Evolutionary conservation across 2,329 filamentous ascomycete species (phyloP), one percentile per base, ranked within the genome.

Genomic region (Echinosphaeria canescens): DNA sequence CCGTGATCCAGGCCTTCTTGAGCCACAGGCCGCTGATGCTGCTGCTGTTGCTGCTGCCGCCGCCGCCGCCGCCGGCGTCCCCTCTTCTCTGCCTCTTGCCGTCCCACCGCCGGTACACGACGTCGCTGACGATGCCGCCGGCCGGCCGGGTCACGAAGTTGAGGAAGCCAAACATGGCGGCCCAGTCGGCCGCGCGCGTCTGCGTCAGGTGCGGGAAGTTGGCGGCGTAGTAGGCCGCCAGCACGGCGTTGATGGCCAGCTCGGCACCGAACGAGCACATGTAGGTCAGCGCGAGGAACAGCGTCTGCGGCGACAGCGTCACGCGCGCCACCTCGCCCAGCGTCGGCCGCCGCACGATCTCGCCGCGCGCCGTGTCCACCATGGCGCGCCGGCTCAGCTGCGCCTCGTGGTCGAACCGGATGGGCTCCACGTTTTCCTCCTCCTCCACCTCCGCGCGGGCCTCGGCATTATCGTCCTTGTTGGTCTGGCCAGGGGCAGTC

Each of bases 91-190:
- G n/a, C n/a, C n/a, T n/a, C 15, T 23, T 30, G 9, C 37, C 35
- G 26, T 39, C 42, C 17, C 31, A 30, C n/a, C n/a, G n/a, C 31
- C 44, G 48, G 46, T 62, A 65, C 5, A 65, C 41, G 2, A 53
- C 17, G 37, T 70, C 66, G 7, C 56, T 48, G 13, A 62, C 34
- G 13, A 59, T 50, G 26, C 75, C 75, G 25, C 75, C 74, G 0
- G 72, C 45, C 0, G 75, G 74, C 2, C 75, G 59, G 22, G 65
- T 71, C 28, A 70, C 43, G 28, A 78, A 48, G 51, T 81, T 81
- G 36, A 80, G 59, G 29, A 81, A 69, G 15, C 74, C 75, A 43
- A 79, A 81, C 56, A 78, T 76, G 35, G 75, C 46, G 10, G 74
- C 74, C 59, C 71, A 67, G 43, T 61, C 58, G 33, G 63, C 56